phyloP scores from a whole-genome alignment of 352 stramenopile species.

The Phytophthora sojae region DNA sequence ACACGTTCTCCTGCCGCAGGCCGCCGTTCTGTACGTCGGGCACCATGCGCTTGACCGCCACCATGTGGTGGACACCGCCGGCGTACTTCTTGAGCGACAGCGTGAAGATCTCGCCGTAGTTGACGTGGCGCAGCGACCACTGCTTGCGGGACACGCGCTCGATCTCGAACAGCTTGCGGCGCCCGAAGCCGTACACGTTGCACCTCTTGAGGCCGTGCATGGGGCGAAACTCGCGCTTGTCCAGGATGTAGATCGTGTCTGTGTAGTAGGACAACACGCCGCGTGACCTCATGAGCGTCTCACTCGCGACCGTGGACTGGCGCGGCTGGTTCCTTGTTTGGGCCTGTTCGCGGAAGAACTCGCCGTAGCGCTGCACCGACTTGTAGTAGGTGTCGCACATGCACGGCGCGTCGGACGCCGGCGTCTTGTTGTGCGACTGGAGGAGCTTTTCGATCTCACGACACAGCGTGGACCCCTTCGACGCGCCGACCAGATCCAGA shows the following conservation, averaged over 20 bases:
- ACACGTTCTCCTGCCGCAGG: constrained; percentile 77
- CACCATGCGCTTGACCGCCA: constrained; percentile 73
- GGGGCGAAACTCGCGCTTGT: constrained; percentile 82
- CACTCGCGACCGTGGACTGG: constrained; percentile 75
- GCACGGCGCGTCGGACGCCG: constrained; percentile 49
- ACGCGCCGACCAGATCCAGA: constrained; percentile 65
- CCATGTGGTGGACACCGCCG: constrained; percentile 78
- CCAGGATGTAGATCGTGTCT: constrained; percentile 83
- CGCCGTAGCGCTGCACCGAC: constrained; percentile 72
- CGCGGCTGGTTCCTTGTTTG: constrained; percentile 41
- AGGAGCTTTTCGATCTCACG: constrained; percentile 69
- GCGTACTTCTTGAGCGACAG: constrained; percentile 76
- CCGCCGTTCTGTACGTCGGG: constrained; percentile 58
- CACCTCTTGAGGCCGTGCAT: constrained; percentile 73
- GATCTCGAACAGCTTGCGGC: constrained; percentile 81
- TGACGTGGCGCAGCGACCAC: constrained; percentile 71
- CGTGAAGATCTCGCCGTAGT: constrained; percentile 70
- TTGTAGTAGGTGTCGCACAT: constrained; percentile 80
- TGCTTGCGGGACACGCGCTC: constrained; percentile 75
- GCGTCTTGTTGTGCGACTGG: constrained; percentile 50
- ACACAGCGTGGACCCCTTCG: constrained; percentile 56
- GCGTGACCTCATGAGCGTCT: constrained; percentile 78
- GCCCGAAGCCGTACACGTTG: constrained; percentile 79
- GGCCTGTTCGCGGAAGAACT: constrained; percentile 69
- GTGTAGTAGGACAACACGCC: constrained; percentile 84